Evolutionary conservation across 192 early-diverging fungal species (phyloP), one percentile per base, ranked within the genome.

Genomic region (Ambispora gerdemannii): DNA sequence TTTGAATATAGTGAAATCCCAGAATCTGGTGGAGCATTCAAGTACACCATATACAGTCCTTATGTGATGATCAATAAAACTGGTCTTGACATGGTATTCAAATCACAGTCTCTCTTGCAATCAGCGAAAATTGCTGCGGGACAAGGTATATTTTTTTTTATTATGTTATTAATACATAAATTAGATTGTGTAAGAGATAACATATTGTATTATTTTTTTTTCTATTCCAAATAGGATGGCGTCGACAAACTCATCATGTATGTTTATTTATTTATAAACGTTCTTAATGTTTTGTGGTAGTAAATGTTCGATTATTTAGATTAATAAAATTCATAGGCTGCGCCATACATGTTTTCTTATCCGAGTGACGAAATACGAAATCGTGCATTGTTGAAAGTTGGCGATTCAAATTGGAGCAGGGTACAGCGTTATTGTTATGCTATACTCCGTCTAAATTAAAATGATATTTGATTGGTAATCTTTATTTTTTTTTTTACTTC

Each of bases 11-110:
- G 88, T 70, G 87, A 79, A 66, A 83, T 82, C 66, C 86, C 76
- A 25, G 85, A 89, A 60, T 82, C 80, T 62, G 89, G 85, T 61
- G 94, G 89, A 63, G 89, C 76, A 31, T 85, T 88, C 24, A 93
- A 90, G 50, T 90, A 96, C 71, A 92, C 88, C 74, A 84, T 98
- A n/a, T 96, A 89, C 82, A 86, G 89, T 59, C 95, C 96, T 4
- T 97, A 98, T 71, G 86, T 96, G 1, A 86, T 98, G 74, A 75
- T 98, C 56, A 98, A 98, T 80, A 93, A 95, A 73, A 92, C 95
- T 3, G 92, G 93, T 1, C 72, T 94, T 33, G 81, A 86, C 33
- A 83, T 97, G 38, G 70, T 77, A 4, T 93, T 93, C 80, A 91
- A 85, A 60, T 82, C 91, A 50, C 91, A 93, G 67, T 89, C 90